Evolutionary conservation across 345 rosid species (phyloP), one percentile per base, ranked within the genome.

Genomic region (Eucalyptus brandiana): DNA sequence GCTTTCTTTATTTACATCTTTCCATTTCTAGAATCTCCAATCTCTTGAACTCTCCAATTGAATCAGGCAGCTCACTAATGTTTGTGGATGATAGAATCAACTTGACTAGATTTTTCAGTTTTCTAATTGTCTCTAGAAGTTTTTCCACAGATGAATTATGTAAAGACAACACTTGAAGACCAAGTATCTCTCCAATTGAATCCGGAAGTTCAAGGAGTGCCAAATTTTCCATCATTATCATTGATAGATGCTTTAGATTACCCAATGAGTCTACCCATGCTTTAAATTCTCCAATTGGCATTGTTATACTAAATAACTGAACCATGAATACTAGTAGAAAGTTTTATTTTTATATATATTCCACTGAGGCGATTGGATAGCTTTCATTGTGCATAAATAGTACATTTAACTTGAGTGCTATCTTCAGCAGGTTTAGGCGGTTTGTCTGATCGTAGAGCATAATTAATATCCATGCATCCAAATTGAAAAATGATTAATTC

Each of bases 151-250:
- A 5, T 42, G 7, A 6, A 56, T 60, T 50, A 56, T 1, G 3
- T 37, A 88, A 30, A 6, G 44, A 24, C 58, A 85, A 32, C 12
- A 6, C 7, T 18, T 56, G 40, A 30, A 88, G 87, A 17, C 62
- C 1, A 8, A 1, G n/a, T n/a, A 88, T 44, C 32, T 51, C 72
- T 28, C 81, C 90, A 19, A 88, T 83, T n/a, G 87, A 80, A 17
- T 53, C 8, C 10, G 11, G 89, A 80, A 80, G 58, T 50, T 51
- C 40, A 21, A 26, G 40, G 26, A 88, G 53, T 26, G 53, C 50
- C 14, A 44, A 1, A 24, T 48, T 6, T 14, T 5, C 30, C 47
- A 88, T 12, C 76, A 13, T 62, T 30, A 62, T 0, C 0, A 10
- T 62, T 30, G 72, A 13, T 4, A 62, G 8, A 62, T 0, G n/a